A percentile compares a stretch with the other conserved stretches of the same genome.
These are phyloP conservation scores for Xylaria sp. DNA, from an alignment of 2,329 filamentous ascomycete species.

Conservation along the genomic window DNA sequence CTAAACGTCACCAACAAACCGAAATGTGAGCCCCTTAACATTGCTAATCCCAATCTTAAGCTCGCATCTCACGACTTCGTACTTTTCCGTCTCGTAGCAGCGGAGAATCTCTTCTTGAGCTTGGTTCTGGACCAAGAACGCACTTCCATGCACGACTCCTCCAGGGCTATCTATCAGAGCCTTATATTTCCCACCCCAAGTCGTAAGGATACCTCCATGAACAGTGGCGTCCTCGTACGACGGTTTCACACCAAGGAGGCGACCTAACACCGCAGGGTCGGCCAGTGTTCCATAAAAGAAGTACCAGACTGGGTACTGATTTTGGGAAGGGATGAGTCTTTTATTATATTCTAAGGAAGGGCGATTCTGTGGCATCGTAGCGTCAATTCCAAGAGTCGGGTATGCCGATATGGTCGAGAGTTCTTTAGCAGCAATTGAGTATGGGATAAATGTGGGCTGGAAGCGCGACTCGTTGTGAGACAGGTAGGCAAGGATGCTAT, in stretches of 20 bases:
- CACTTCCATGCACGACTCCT: constrained; percentile 1
- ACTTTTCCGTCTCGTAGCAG: constrained; percentile 26
- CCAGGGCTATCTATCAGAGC: constrained; percentile 16
- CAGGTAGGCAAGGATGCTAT: constrained; percentile 15
- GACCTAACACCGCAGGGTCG: constrained; percentile 45
- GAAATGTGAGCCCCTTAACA: constrained; percentile 23
- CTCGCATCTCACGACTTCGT: constrained; percentile 27
- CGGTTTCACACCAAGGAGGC: constrained; percentile 43
- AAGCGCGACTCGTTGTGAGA: neutral
- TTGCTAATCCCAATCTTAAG: neutral
- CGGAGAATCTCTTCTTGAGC: constrained; percentile 25
- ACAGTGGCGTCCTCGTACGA: constrained; percentile 17
- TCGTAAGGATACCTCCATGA: constrained; percentile 16
- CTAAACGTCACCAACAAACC: constrained; percentile 5
- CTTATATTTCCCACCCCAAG: constrained; percentile 30
- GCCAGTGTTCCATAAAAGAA: constrained; percentile 56
- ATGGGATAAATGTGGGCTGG: constrained; percentile 22
- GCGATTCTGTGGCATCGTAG: constrained; percentile 28
- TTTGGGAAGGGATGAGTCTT: constrained; percentile 16
- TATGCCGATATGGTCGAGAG: constrained; percentile 20
- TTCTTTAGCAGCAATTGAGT: constrained; percentile 24
- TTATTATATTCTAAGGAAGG: neutral
- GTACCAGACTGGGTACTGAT: constrained; percentile 51
- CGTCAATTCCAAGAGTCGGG: constrained; percentile 28
- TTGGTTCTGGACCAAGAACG: constrained; percentile 17